Percentiles rank a stretch among this genome's conserved stretches.
phyloP scores from a whole-genome alignment of 768 basidiomycete species.

The Phlebiopsis gigantea region DNA sequence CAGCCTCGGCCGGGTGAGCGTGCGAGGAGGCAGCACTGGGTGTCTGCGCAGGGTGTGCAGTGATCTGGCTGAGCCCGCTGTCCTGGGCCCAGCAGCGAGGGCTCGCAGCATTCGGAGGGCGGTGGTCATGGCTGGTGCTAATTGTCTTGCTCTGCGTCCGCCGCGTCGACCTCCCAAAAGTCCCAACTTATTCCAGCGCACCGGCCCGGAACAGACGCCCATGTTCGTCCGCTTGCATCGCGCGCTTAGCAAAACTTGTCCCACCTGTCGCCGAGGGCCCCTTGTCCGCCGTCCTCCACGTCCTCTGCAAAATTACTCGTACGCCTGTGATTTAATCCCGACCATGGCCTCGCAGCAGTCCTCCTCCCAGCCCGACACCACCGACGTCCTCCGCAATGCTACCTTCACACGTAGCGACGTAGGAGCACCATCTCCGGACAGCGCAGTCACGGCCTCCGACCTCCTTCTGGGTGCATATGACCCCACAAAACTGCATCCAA shows the following conservation, averaged over 20 bases:
- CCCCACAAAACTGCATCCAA: conserved; percentile 87
- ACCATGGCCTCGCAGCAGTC: conserved; percentile 8
- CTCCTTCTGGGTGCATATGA: conserved; percentile 85
- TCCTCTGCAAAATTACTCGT: conserved; percentile 10
- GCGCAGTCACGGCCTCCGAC: conserved; percentile 71
- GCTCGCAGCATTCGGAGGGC: background rate
- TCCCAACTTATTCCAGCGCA: conserved; percentile 1
- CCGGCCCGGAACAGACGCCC: background rate
- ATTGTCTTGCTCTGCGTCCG: background rate
- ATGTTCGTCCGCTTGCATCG: background rate
- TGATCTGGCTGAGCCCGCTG: background rate
- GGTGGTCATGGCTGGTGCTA: background rate
- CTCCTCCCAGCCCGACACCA: conserved; percentile 15
- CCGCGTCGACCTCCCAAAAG: background rate
- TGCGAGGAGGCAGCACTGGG: background rate
- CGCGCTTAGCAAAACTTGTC: conserved; percentile 12
- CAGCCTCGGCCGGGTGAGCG: conserved; percentile 1
- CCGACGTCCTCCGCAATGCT: conserved; percentile 21
- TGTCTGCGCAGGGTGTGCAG: background rate
- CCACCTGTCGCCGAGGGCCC: background rate
- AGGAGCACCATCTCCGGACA: conserved; percentile 10
- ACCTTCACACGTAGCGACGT: conserved; percentile 17
- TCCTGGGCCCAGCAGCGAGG: background rate
- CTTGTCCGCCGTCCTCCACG: conserved; percentile 11
- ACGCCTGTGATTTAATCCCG: background rate